phyloP scores from a whole-genome alignment of 2,329 filamentous ascomycete genomes.

The Colletotrichum abscissum region DNA sequence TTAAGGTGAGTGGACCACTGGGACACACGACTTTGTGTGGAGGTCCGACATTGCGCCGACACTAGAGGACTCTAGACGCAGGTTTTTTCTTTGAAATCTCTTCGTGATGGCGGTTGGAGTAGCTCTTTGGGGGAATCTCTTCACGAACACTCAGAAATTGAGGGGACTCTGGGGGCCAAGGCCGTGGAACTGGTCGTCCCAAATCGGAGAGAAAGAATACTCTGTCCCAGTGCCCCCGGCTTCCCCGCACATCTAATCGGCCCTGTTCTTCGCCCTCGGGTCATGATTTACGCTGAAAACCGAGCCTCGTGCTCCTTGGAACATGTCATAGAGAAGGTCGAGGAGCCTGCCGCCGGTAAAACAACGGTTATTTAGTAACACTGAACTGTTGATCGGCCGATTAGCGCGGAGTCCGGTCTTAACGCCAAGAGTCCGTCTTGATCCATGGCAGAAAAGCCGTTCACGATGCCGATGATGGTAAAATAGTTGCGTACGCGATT shows the following conservation, averaged over 20 bases:
- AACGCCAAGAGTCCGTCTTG: not conserved
- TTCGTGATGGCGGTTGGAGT: constrained; percentile 21
- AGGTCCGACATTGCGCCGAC: constrained; percentile 32
- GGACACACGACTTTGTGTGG: constrained; percentile 13
- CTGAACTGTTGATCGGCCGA: not conserved
- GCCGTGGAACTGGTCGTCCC: constrained; percentile 21
- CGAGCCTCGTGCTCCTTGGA: not conserved
- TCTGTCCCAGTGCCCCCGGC: constrained; percentile 13
- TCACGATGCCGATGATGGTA: not conserved
- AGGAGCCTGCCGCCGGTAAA: constrained; percentile 24
- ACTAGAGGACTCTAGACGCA: constrained; percentile 17
- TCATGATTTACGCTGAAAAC: not conserved
- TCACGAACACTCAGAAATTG: not conserved
- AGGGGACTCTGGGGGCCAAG: not conserved
- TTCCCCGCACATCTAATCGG: constrained; percentile 31
- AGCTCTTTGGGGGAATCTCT: constrained; percentile 17
- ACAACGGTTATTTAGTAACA: constrained; percentile 3
- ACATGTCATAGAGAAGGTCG: not conserved
- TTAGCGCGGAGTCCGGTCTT: not conserved
- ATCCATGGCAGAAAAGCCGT: not conserved
- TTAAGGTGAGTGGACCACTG: constrained; percentile 5
- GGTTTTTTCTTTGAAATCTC: constrained; percentile 1
- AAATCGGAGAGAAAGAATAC: constrained; percentile 20
- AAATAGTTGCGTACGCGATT: not conserved
- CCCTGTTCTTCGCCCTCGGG: constrained; percentile 24